These are phyloP conservation scores for Saccharomycopsis hybrid DNA, from an alignment of 1,139 yeast species.

Conservation along the genomic window DNA sequence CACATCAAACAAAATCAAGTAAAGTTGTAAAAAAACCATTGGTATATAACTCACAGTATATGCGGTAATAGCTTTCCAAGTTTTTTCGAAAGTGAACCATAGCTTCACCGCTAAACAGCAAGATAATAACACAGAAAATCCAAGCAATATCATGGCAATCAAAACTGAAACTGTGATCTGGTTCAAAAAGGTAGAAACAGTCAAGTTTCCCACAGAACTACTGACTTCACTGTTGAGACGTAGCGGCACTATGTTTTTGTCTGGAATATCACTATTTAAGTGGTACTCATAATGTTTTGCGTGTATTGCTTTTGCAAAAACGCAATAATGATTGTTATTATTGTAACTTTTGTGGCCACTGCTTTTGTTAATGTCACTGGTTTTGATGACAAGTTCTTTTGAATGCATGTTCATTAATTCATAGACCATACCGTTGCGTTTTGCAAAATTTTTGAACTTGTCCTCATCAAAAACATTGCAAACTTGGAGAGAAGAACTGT, in stretches of 20 bases:
- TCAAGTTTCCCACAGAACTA: slow-evolving; percentile 7
- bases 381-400: slow-evolving; percentile 4
- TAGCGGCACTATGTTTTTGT: neutral
- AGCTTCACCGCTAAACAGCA: no score
- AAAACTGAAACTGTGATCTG: slow-evolving; percentile 6
- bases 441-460: slow-evolving; percentile 6
- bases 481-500: neutral
- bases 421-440: slow-evolving; percentile 3
- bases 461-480: slow-evolving; percentile 14
- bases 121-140: no score
- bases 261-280: slow-evolving; percentile 4
- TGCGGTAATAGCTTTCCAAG: slow-evolving; percentile 6
- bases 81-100: neutral
- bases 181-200: slow-evolving; percentile 4
- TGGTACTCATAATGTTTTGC: slow-evolving; percentile 12
- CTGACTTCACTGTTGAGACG: slow-evolving; percentile 4
- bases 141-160: no score
- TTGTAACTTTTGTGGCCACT: no score
- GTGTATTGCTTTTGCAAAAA: slow-evolving; percentile 9
- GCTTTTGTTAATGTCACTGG: slow-evolving; percentile 7
- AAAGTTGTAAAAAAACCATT: slow-evolving; percentile 9
- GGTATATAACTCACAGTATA: slow-evolving; percentile 12
- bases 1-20: slow-evolving; percentile 8
- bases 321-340: no score
- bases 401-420: slow-evolving; percentile 6